Percentiles rank a stretch among this genome's conserved stretches.
These are phyloP conservation scores for Talaromyces rugulosus DNA, from an alignment of 2,329 filamentous ascomycete species.

Conservation along the genomic window DNA sequence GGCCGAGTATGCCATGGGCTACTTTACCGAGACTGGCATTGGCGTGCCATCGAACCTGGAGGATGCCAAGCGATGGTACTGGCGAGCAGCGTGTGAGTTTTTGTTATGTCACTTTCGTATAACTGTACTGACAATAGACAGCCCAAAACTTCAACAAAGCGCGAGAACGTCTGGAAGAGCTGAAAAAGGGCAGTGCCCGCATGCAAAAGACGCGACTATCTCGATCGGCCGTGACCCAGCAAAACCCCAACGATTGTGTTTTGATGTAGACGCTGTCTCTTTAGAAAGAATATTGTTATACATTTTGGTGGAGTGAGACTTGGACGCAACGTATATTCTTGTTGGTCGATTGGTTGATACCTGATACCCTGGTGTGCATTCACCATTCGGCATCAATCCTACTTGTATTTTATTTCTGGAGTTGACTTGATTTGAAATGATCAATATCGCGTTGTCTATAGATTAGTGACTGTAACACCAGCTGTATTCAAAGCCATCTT, in stretches of 20 bases:
- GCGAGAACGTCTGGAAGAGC: constrained; percentile 83
- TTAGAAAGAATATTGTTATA: not conserved
- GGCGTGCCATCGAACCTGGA: constrained; percentile 81
- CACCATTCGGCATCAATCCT: not conserved
- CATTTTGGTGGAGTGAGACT: not conserved
- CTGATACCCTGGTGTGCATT: not conserved
- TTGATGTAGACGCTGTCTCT: constrained; percentile 62
- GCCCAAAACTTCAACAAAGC: constrained; percentile 95
- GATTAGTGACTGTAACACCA: too few relatives aligned
- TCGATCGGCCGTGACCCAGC: constrained; percentile 73
- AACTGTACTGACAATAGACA: constrained; percentile 32
- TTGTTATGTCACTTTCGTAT: constrained; percentile 1
- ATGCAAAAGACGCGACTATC: constrained; percentile 73
- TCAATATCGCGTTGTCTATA: too few relatives aligned
- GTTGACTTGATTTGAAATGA: too few relatives aligned
- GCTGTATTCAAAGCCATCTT: too few relatives aligned
- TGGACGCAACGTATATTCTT: not conserved
- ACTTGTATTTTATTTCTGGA: not conserved
- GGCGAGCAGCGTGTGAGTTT: constrained; percentile 85
- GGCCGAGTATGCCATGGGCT: constrained; percentile 97
- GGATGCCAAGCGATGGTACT: constrained; percentile 98
- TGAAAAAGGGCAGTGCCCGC: constrained; percentile 74
- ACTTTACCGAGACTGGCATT: constrained; percentile 94
- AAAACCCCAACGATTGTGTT: constrained; percentile 82
- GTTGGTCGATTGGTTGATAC: not conserved